Conservation (phyloP, 116 monocot species). For the Zostera marina region DNA sequence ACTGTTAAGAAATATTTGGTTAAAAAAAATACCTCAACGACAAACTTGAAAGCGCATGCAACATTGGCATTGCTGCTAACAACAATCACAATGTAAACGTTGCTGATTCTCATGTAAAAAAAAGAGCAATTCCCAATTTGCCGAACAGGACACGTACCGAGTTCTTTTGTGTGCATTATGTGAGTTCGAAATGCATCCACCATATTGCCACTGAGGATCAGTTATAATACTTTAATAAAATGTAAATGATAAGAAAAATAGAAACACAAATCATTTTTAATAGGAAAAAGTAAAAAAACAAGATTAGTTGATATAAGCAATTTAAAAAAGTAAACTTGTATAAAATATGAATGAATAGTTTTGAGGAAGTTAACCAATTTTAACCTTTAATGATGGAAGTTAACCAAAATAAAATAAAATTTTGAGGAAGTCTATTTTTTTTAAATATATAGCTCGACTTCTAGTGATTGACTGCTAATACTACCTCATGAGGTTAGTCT, state of each 20-base stretch:
- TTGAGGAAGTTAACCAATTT: too few species aligned
- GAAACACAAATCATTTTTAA: not conserved
- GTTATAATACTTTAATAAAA: conserved; percentile 1
- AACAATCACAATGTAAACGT: conserved; percentile 95
- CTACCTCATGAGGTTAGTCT: too few species aligned
- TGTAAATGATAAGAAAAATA: not conserved
- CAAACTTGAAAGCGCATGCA: conserved; percentile 98
- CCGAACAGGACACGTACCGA: conserved; percentile 87
- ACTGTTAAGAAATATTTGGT: too few species aligned
- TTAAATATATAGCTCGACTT: too few species aligned
- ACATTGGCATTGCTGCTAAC: conserved; percentile 98
- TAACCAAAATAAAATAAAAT: too few species aligned
- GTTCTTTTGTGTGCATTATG: conserved; percentile 99
- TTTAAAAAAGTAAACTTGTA: not conserved
- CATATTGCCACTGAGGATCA: conserved; percentile 71
- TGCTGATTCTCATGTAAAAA: conserved; percentile 98
- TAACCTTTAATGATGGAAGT: too few species aligned
- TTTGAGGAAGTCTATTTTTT: too few species aligned
- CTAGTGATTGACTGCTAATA: too few species aligned
- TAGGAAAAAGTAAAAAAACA: not conserved
- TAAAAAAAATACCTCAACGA: conserved; percentile 62
- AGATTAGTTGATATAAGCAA: not conserved
- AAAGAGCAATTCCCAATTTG: conserved; percentile 97
- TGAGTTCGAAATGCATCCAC: conserved; percentile 94
- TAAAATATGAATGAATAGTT: too few species aligned